Evolutionary conservation across 768 basidiomycete species (phyloP).

Genomic region (Auricularia sp.): DNA sequence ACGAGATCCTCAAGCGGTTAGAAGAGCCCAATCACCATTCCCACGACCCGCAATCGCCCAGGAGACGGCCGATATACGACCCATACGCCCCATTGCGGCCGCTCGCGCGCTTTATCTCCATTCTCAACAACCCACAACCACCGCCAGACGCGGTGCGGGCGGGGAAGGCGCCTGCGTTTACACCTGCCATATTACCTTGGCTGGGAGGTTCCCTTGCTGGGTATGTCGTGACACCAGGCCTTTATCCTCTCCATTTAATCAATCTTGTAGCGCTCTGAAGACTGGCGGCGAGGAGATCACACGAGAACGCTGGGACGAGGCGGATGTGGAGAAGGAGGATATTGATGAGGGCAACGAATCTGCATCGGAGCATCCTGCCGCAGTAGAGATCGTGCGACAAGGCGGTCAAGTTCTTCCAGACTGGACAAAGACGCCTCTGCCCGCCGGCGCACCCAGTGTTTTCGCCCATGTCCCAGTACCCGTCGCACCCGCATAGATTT

Average conservation of each 20-base stretch:
- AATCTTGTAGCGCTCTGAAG: conserved; percentile 57
- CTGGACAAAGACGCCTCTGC: conserved; percentile 64
- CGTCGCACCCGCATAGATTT: neutral
- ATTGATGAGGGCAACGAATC: conserved; percentile 3
- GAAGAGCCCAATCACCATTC: conserved; percentile 39
- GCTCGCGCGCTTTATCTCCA: conserved; percentile 62
- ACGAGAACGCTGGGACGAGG: conserved; percentile 82
- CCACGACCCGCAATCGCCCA: conserved; percentile 14
- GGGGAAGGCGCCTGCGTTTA: conserved; percentile 82
- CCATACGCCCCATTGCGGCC: conserved; percentile 66
- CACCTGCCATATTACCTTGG: conserved; percentile 76
- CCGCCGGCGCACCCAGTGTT: conserved; percentile 46
- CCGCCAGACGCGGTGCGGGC: conserved; percentile 33
- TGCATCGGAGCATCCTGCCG: conserved; percentile 9
- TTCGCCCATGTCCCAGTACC: neutral
- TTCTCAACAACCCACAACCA: conserved; percentile 77
- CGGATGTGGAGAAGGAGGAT: conserved; percentile 24
- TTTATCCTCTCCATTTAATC: neutral
- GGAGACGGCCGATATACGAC: conserved; percentile 40
- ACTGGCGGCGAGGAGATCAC: conserved; percentile 75
- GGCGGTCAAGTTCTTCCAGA: conserved; percentile 51
- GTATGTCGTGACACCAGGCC: conserved; percentile 32
- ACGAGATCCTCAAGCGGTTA: conserved; percentile 43
- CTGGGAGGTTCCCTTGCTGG: conserved; percentile 90
- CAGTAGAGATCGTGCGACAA: conserved; percentile 13